Conservation (phyloP, 176 grass and related monocot genomes). For the Alloteropsis semialata region DNA sequence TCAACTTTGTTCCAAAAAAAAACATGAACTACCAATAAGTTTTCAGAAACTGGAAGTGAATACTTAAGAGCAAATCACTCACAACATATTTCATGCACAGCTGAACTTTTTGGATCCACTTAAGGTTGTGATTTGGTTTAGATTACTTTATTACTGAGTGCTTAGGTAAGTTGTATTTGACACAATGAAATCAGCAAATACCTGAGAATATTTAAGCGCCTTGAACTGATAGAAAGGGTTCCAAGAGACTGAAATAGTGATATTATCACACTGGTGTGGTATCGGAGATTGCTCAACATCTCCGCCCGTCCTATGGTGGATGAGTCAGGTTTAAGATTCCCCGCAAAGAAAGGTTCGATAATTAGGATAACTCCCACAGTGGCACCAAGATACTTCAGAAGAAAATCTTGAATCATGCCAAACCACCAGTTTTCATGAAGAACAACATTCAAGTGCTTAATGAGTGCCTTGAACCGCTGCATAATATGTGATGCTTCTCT, state of each 20-base stretch:
- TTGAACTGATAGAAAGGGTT: slow-evolving; percentile 84
- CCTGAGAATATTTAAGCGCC: slow-evolving; percentile 92
- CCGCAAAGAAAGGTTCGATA: slow-evolving; percentile 95
- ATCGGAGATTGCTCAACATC: slow-evolving; percentile 97
- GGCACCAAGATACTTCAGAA: slow-evolving; percentile 97
- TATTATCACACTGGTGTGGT: slow-evolving; percentile 99
- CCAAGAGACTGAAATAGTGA: slow-evolving; percentile 94
- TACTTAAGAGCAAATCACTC: background rate
- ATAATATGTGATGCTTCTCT: slow-evolving; percentile 89
- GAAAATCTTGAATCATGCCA: slow-evolving; percentile 99
- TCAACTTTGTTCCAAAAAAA: background rate
- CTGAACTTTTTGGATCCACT: background rate
- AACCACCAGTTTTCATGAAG: slow-evolving; percentile 99
- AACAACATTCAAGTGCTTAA: slow-evolving; percentile 79
- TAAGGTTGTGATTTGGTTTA: background rate
- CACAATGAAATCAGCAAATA: slow-evolving; percentile 25
- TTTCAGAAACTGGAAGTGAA: background rate
- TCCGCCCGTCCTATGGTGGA: slow-evolving; percentile 94
- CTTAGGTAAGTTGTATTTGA: slow-evolving; percentile 3
- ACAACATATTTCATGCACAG: background rate
- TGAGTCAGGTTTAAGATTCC: slow-evolving; percentile 76
- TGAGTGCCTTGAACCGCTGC: slow-evolving; percentile 67
- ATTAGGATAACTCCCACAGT: slow-evolving; percentile 92
- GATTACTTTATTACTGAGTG: slow-evolving; percentile 20
- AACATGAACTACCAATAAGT: slow-evolving; percentile 7